phyloP scores from a whole-genome alignment of 2,329 filamentous ascomycete species.

The Monilinia fructigena region DNA sequence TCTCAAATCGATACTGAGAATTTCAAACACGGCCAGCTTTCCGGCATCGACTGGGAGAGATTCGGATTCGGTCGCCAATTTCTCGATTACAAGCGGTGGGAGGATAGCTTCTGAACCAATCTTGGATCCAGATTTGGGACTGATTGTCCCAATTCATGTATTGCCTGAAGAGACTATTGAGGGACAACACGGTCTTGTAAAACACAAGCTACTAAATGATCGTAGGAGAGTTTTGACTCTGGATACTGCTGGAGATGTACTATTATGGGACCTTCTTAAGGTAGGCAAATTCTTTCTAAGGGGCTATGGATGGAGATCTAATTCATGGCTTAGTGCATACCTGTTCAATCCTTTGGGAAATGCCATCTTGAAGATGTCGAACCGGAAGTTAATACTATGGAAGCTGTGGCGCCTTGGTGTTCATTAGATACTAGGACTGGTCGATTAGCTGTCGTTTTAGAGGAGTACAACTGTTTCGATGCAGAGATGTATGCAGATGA shows the following conservation, averaged over 20 bases:
- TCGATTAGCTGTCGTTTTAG: constrained; percentile 83
- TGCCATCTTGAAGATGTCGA: constrained; percentile 90
- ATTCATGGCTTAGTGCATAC: constrained; percentile 63
- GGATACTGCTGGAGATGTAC: constrained; percentile 91
- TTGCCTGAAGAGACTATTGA: constrained; percentile 81
- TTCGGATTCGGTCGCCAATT: constrained; percentile 54
- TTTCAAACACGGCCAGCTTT: constrained; percentile 82
- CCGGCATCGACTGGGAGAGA: constrained; percentile 55
- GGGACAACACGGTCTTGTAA: constrained; percentile 91
- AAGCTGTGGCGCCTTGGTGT: constrained; percentile 94
- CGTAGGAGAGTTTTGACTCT: constrained; percentile 83
- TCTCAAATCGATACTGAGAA: constrained; percentile 71
- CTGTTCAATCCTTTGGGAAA: constrained; percentile 90
- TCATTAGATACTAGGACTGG: constrained; percentile 92
- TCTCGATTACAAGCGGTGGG: constrained; percentile 47
- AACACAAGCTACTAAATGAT: constrained; percentile 89
- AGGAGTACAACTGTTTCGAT: constrained; percentile 95
- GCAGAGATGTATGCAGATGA: constrained; percentile 97
- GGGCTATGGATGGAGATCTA: constrained; percentile 30
- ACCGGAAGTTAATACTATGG: constrained; percentile 78
- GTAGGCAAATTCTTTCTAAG: constrained; percentile 47
- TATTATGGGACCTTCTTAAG: constrained; percentile 90
- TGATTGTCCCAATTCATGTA: constrained; percentile 63
- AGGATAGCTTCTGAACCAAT: constrained; percentile 60
- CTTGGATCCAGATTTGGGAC: constrained; percentile 48